A percentile compares a stretch with the other conserved stretches of the same genome.
Evolutionary conservation across 2,329 filamentous ascomycete genomes (phyloP).

Genomic region (Incumbomyces lentus): DNA sequence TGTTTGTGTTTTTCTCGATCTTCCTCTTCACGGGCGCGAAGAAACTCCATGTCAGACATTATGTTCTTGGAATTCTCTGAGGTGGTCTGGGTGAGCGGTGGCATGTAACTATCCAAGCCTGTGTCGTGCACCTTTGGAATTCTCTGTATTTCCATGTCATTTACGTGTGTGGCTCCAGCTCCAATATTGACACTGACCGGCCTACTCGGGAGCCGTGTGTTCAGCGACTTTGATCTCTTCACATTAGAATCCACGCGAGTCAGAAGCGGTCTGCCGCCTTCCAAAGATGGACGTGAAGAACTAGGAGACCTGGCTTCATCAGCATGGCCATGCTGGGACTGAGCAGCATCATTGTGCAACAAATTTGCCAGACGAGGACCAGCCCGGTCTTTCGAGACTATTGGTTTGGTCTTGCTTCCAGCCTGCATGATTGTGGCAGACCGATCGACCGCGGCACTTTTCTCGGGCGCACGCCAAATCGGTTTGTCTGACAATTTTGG

Average conservation of each 20-base stretch:
- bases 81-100: slow-evolving; percentile 26
- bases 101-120: slow-evolving; percentile 15
- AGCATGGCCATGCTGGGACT: slow-evolving; percentile 14
- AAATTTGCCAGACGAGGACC: slow-evolving; percentile 27
- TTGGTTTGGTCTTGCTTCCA: slow-evolving; percentile 28
- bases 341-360: slow-evolving; percentile 20
- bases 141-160: slow-evolving; percentile 54
- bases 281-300: slow-evolving; percentile 58
- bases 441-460: slow-evolving; percentile 3
- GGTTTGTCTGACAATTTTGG: slow-evolving; percentile 28
- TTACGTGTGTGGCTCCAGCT: slow-evolving; percentile 70
- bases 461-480: slow-evolving; percentile 45
- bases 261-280: slow-evolving; percentile 55
- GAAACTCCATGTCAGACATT: slow-evolving; percentile 69
- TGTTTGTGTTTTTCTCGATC: slow-evolving; percentile 49
- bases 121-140: slow-evolving; percentile 9
- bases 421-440: slow-evolving; percentile 35
- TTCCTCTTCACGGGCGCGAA: slow-evolving; percentile 62
- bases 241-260: slow-evolving; percentile 51
- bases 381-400: slow-evolving; percentile 14
- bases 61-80: slow-evolving; percentile 52
- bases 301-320: slow-evolving; percentile 41
- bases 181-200: slow-evolving; percentile 77
- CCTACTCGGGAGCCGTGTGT: slow-evolving; percentile 47
- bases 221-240: slow-evolving; percentile 52